A percentile compares a stretch with the other conserved stretches of the same genome.
phyloP scores from a whole-genome alignment of 306 rosid genomes.

The Styphnolobium japonicum region DNA sequence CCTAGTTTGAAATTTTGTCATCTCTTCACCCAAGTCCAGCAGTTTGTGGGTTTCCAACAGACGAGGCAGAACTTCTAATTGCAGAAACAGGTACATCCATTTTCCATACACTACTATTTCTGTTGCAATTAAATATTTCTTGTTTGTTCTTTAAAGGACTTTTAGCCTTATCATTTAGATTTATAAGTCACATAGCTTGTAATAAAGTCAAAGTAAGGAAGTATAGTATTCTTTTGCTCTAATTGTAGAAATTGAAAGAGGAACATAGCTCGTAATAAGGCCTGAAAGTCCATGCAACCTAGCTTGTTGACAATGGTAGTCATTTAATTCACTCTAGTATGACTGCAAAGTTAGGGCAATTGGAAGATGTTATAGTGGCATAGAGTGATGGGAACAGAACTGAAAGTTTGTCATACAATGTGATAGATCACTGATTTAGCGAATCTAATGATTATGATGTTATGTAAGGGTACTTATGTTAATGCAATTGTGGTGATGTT shows the following conservation, averaged over 20 bases:
- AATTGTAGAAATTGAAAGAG: background rate
- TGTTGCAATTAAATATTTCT: background rate
- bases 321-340: background rate
- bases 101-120: background rate
- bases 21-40: constrained; percentile 98
- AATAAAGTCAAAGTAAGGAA: background rate
- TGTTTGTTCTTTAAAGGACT: background rate
- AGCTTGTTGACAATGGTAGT: background rate
- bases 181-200: background rate
- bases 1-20: constrained; percentile 75
- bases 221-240: background rate
- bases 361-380: background rate
- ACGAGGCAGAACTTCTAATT: constrained; percentile 79
- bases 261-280: background rate
- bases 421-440: background rate
- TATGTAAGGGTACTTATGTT: background rate
- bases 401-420: background rate
- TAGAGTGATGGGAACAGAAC: background rate
- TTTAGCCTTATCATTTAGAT: background rate
- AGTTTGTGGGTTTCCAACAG: constrained; percentile 94
- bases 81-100: constrained; percentile 72
- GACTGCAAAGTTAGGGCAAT: background rate
- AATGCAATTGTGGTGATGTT: background rate
- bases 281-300: background rate
- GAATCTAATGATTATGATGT: background rate